Percentiles rank a stretch among this genome's conserved stretches.
Evolutionary conservation across 495 filamentous ascomycete genomes (phyloP).

Genomic region (Thermothielavioides terrestris): DNA sequence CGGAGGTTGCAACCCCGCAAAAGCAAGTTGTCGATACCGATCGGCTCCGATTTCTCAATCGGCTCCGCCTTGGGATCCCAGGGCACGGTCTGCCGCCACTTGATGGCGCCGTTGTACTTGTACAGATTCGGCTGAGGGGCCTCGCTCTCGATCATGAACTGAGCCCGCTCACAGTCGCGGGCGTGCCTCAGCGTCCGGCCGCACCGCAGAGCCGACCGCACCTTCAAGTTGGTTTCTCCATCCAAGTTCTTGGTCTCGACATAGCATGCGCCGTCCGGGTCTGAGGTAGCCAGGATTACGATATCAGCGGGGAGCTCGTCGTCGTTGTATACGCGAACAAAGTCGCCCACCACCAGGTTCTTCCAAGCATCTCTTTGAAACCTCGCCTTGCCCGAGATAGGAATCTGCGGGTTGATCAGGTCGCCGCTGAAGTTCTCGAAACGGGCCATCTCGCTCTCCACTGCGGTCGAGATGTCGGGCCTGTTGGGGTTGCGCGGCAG

Average conservation of each 20-base stretch:
- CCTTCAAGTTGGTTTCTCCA: constrained; percentile 96
- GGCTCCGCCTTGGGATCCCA: constrained; percentile 48
- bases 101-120: constrained; percentile 79
- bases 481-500: constrained; percentile 37
- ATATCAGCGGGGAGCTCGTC: constrained; percentile 94
- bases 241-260: constrained; percentile 98
- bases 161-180: constrained; percentile 76
- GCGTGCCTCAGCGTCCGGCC: constrained; percentile 80
- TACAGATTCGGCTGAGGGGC: constrained; percentile 88
- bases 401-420: constrained; percentile 39
- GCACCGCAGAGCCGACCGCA: constrained; percentile 82
- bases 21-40: constrained; percentile 89
- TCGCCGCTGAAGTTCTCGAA: constrained; percentile 34
- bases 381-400: constrained; percentile 44
- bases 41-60: constrained; percentile 79
- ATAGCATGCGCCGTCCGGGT: constrained; percentile 90
- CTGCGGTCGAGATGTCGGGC: constrained; percentile 6
- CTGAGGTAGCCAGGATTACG: constrained; percentile 91
- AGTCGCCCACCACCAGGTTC: constrained; percentile 90
- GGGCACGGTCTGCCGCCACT: constrained; percentile 70
- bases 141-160: constrained; percentile 88
- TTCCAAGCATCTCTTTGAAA: constrained; percentile 97
- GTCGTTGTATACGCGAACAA: constrained; percentile 91
- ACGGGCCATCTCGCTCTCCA: constrained; percentile 53
- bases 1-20: constrained; percentile 86